These are phyloP conservation scores for Tuber calosporum DNA, from an alignment of 495 filamentous ascomycete genomes.

Conservation along the genomic window DNA sequence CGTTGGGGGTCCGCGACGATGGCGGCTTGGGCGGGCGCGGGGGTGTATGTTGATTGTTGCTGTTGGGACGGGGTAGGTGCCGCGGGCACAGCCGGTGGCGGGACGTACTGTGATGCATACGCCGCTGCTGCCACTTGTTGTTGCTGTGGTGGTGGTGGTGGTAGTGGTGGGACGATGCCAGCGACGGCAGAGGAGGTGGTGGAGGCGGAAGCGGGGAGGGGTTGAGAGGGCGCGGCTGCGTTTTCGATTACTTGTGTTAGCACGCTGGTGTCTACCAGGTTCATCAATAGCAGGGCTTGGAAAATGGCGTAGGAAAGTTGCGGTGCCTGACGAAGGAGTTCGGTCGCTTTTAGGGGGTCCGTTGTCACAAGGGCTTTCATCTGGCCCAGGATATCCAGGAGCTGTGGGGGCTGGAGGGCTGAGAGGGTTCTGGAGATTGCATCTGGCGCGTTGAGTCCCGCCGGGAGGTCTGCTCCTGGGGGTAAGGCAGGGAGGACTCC, in stretches of 20 bases:
- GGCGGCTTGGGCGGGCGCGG: slow-evolving; percentile 12
- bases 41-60: slow-evolving; percentile 9
- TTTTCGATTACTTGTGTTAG: slow-evolving; percentile 42
- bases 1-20: slow-evolving; percentile 26
- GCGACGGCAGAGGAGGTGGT: slow-evolving; percentile 2
- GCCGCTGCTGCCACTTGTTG: background rate
- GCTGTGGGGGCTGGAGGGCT: slow-evolving; percentile 74
- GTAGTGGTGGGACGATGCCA: slow-evolving; percentile 23
- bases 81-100: slow-evolving; percentile 24
- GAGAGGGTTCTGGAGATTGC: slow-evolving; percentile 84
- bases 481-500: slow-evolving; percentile 66
- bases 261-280: slow-evolving; percentile 61
- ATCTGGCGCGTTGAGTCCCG: slow-evolving; percentile 73
- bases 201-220: slow-evolving; percentile 7
- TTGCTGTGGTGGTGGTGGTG: slow-evolving; percentile 23
- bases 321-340: slow-evolving; percentile 79
- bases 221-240: slow-evolving; percentile 21
- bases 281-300: slow-evolving; percentile 87
- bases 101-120: slow-evolving; percentile 23
- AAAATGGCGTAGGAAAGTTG: slow-evolving; percentile 95
- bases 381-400: slow-evolving; percentile 88
- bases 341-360: slow-evolving; percentile 76
- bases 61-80: slow-evolving; percentile 30
- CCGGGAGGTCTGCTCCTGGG: slow-evolving; percentile 70
- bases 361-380: slow-evolving; percentile 81